Percentiles rank a stretch among this genome's conserved stretches.
These are phyloP conservation scores for Alternaria gansuensis DNA, from an alignment of 2,329 filamentous ascomycete species.

Conservation along the genomic window DNA sequence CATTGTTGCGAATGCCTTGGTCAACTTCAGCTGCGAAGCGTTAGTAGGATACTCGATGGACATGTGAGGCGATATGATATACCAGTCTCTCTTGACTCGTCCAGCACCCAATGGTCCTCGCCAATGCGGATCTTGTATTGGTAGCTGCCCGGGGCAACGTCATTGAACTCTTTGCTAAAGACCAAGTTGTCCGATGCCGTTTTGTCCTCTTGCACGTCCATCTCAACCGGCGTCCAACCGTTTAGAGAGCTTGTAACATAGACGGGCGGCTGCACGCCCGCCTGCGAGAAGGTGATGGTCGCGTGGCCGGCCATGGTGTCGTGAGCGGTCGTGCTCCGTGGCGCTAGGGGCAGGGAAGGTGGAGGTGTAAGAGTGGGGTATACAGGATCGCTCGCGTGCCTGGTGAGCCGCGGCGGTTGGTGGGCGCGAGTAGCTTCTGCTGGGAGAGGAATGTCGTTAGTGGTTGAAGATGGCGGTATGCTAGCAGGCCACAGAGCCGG, in stretches of 20 bases:
- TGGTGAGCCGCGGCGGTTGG: conserved; percentile 20
- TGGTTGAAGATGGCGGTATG: conserved; percentile 33
- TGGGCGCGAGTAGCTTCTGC: conserved; percentile 25
- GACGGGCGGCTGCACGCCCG: conserved; percentile 71
- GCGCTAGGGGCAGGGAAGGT: background rate
- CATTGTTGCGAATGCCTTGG: conserved; percentile 64
- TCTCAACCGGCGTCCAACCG: conserved; percentile 73
- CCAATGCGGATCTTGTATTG: conserved; percentile 80
- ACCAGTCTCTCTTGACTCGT: conserved; percentile 70
- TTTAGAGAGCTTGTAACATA: conserved; percentile 76
- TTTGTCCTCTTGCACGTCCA: conserved; percentile 61
- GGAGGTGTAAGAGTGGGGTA: conserved; percentile 9
- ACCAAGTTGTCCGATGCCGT: conserved; percentile 63
- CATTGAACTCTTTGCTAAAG: conserved; percentile 66
- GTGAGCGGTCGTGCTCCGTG: conserved; percentile 4
- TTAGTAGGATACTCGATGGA: conserved; percentile 26
- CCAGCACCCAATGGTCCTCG: conserved; percentile 70
- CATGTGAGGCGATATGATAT: conserved; percentile 50
- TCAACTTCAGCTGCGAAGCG: conserved; percentile 58
- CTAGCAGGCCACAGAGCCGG: conserved; percentile 26
- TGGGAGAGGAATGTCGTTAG: conserved; percentile 39
- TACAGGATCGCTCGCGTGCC: conserved; percentile 28
- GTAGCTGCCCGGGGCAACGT: conserved; percentile 67
- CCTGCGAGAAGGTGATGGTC: conserved; percentile 68
- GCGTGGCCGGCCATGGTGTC: conserved; percentile 48